phyloP scores from a whole-genome alignment of 345 rosid species.

The Limnanthes douglasii region DNA sequence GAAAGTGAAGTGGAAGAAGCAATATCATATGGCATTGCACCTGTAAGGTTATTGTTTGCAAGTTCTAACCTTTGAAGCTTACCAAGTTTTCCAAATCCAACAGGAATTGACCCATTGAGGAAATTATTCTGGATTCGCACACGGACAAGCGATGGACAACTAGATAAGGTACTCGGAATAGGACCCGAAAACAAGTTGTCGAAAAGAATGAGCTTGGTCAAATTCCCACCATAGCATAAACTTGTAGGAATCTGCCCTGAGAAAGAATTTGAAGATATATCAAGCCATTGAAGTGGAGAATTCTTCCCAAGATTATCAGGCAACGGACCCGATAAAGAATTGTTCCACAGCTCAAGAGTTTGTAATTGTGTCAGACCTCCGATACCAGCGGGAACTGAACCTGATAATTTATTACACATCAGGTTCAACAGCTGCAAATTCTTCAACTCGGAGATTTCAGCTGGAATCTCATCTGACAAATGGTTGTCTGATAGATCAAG shows the following conservation, averaged over 20 bases:
- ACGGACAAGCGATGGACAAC: constrained; percentile 62
- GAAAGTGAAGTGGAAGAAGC: constrained; percentile 61
- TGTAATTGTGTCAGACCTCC: constrained; percentile 35
- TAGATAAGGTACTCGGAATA: constrained; percentile 40
- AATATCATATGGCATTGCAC: constrained; percentile 62
- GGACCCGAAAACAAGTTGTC: constrained; percentile 71
- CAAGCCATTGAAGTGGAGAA: constrained; percentile 77
- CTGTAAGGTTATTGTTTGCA: constrained; percentile 61
- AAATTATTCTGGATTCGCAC: constrained; percentile 76
- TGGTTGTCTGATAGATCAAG: constrained; percentile 78
- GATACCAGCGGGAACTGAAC: constrained; percentile 42
- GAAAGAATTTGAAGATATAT: constrained; percentile 64
- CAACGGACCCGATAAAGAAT: constrained; percentile 65
- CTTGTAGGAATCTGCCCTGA: constrained; percentile 58
- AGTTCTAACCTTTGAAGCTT: constrained; percentile 73
- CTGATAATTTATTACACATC: constrained; percentile 68
- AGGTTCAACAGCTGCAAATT: constrained; percentile 67
- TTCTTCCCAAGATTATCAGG: constrained; percentile 62
- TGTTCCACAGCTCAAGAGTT: constrained; percentile 86
- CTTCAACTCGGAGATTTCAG: constrained; percentile 37
- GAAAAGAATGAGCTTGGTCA: constrained; percentile 83
- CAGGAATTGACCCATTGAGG: constrained; percentile 57
- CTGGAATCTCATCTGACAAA: constrained; percentile 53
- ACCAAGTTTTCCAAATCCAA: constrained; percentile 66
- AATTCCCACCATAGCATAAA: constrained; percentile 60